phyloP scores from a whole-genome alignment of 176 grass and related monocot species.

The Carex pumila region DNA sequence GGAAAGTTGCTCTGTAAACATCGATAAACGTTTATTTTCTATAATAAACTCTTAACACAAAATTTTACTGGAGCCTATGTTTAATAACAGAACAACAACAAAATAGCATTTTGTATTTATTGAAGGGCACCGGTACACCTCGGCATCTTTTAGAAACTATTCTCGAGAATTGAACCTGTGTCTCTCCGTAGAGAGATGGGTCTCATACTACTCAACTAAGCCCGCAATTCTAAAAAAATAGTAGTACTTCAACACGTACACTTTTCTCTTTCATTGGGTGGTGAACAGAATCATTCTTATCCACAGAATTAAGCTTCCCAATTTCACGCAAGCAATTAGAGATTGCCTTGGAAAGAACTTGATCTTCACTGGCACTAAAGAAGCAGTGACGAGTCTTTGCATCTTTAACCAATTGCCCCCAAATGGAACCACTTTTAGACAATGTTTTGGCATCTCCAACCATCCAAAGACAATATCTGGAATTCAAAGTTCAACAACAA shows the following conservation, averaged over 20 bases:
- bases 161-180: no score
- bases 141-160: no score
- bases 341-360: constrained; percentile 20
- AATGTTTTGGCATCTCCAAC: constrained; percentile 51
- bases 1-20: not conserved
- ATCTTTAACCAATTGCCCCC: constrained; percentile 44
- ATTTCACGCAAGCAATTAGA: constrained; percentile 6
- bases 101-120: no score
- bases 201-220: no score
- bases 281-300: constrained; percentile 4
- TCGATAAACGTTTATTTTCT: not conserved
- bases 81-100: not conserved
- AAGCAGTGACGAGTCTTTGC: constrained; percentile 45
- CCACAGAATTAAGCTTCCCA: constrained; percentile 18
- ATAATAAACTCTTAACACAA: not conserved
- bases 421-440: constrained; percentile 37
- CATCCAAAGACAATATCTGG: constrained; percentile 63
- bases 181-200: no score
- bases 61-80: not conserved
- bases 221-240: not conserved
- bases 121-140: no score
- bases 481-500: constrained; percentile 4
- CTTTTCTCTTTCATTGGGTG: constrained; percentile 11
- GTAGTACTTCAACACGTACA: not conserved
- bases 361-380: constrained; percentile 44